Conservation (phyloP, 2,329 filamentous ascomycete species). For the Curvularia lunata region DNA sequence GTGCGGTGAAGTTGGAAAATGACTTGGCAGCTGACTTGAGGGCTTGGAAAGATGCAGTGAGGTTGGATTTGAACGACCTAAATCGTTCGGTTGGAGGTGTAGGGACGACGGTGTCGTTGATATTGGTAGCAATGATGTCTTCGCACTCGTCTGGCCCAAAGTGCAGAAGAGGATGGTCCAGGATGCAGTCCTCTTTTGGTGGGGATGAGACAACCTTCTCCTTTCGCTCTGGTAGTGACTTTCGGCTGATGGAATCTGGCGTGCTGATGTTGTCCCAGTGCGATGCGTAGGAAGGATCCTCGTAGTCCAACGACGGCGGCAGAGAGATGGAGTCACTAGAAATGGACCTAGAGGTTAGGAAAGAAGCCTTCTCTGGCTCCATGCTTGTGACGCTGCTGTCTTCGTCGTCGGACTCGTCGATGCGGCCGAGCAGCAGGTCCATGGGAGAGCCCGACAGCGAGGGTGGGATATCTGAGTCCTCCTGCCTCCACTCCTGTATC, state of each 20-base stretch:
- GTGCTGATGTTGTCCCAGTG: conserved; percentile 47
- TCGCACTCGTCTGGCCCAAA: conserved; percentile 44
- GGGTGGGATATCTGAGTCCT: conserved; percentile 49
- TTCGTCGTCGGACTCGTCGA: conserved; percentile 54
- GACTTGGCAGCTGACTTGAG: conserved; percentile 67
- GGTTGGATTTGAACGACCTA: conserved; percentile 66
- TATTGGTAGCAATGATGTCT: conserved; percentile 40
- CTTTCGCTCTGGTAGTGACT: conserved; percentile 48
- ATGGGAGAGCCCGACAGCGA: conserved; percentile 56
- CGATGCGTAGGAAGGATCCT: conserved; percentile 57
- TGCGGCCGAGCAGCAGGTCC: conserved; percentile 62
- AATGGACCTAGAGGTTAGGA: conserved; percentile 54
- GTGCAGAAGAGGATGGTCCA: conserved; percentile 64
- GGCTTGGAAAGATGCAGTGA: conserved; percentile 67
- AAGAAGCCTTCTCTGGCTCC: conserved; percentile 51
- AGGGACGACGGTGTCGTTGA: conserved; percentile 30
- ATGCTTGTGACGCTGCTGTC: conserved; percentile 52
- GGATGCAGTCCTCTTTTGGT: conserved; percentile 59
- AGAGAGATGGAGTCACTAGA: conserved; percentile 64
- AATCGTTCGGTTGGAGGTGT: conserved; percentile 44
- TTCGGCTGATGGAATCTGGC: conserved; percentile 39
- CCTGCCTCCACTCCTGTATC: conserved; percentile 61
- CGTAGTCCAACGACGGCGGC: conserved; percentile 52
- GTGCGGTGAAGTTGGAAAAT: conserved; percentile 64
- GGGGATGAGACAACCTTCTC: conserved; percentile 57